Evolutionary conservation across 2,329 filamentous ascomycete species (phyloP).

Genomic region (Pseudodiploospora longispora): DNA sequence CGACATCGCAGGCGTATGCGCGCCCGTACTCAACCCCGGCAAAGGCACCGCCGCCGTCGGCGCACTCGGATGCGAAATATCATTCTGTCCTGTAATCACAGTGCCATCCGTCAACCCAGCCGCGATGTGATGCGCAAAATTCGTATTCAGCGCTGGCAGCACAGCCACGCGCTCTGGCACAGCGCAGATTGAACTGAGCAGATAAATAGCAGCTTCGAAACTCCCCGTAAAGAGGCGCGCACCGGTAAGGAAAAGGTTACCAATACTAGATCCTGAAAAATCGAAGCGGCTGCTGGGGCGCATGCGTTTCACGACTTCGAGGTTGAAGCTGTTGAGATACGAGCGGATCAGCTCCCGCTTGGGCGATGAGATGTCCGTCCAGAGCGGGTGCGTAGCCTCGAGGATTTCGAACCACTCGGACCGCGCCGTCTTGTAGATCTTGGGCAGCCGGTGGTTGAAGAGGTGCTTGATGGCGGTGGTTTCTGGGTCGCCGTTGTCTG

Average conservation of each 20-base stretch:
- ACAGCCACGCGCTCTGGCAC: constrained; percentile 70
- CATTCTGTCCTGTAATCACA: constrained; percentile 83
- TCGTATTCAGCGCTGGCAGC: constrained; percentile 86
- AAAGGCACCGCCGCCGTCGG: constrained; percentile 40
- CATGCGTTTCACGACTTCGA: constrained; percentile 70
- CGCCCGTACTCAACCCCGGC: constrained; percentile 12
- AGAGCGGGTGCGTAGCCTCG: constrained; percentile 70
- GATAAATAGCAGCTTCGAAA: constrained; percentile 86
- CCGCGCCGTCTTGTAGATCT: constrained; percentile 50
- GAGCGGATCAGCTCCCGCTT: constrained; percentile 72
- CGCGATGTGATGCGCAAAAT: constrained; percentile 91
- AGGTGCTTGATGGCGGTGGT: constrained; percentile 68
- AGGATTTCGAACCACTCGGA: constrained; percentile 84
- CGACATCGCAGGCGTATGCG: constrained; percentile 19
- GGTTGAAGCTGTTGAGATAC: constrained; percentile 66
- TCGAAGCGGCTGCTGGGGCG: constrained; percentile 68
- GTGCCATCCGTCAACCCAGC: constrained; percentile 70
- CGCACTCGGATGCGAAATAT: constrained; percentile 75
- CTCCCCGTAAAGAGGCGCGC: constrained; percentile 85
- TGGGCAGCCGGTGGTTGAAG: constrained; percentile 78
- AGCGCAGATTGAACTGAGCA: constrained; percentile 79
- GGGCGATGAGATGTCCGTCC: constrained; percentile 60
- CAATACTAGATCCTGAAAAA: constrained; percentile 67
- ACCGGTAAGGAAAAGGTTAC: constrained; percentile 75
- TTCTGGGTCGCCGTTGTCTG: constrained; percentile 52